Evolutionary conservation across 2,329 filamentous ascomycete species (phyloP).

Genomic region (Venturia oleaginea): DNA sequence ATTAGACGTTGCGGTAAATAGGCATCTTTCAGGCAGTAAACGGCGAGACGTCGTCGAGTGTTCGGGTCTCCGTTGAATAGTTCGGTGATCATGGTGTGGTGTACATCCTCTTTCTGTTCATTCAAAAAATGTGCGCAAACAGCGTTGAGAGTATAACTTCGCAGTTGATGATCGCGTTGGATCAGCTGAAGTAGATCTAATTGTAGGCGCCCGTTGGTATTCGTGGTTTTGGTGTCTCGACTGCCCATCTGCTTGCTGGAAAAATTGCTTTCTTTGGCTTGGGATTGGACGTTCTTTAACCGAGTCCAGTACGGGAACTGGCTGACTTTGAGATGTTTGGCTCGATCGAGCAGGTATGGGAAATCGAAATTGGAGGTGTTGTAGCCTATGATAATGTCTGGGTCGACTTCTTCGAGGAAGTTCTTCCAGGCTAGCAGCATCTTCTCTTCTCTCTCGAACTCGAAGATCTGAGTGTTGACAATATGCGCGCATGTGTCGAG

Average conservation of each 20-base stretch:
- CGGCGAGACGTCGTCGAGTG: conserved; percentile 76
- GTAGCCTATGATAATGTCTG: conserved; percentile 97
- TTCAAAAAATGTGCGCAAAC: conserved; percentile 91
- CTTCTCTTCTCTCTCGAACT: conserved; percentile 70
- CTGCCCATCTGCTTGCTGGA: conserved; percentile 98
- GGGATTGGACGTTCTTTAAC: conserved; percentile 60
- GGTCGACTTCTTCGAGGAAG: conserved; percentile 82
- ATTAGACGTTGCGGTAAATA: conserved; percentile 89
- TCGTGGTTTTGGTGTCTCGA: conserved; percentile 86
- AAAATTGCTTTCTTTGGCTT: conserved; percentile 71
- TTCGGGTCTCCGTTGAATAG: conserved; percentile 94
- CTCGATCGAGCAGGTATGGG: conserved; percentile 84
- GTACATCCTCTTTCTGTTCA: conserved; percentile 97
- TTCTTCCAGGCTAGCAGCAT: conserved; percentile 92
- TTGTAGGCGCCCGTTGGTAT: conserved; percentile 88
- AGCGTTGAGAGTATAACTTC: conserved; percentile 96
- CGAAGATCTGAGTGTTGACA: conserved; percentile 85
- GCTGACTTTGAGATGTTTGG: conserved; percentile 68
- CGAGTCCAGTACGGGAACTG: conserved; percentile 85
- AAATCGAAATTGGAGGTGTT: conserved; percentile 99
- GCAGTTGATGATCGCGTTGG: conserved; percentile 85
- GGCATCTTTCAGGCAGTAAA: conserved; percentile 97
- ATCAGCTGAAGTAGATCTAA: conserved; percentile 90
- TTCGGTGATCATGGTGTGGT: conserved; percentile 98
- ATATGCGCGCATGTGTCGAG: conserved; percentile 87